A percentile compares a stretch with the other conserved stretches of the same genome.
Evolutionary conservation across 176 grass and related monocot genomes (phyloP).

Genomic region (Hyparrhenia diplandra): DNA sequence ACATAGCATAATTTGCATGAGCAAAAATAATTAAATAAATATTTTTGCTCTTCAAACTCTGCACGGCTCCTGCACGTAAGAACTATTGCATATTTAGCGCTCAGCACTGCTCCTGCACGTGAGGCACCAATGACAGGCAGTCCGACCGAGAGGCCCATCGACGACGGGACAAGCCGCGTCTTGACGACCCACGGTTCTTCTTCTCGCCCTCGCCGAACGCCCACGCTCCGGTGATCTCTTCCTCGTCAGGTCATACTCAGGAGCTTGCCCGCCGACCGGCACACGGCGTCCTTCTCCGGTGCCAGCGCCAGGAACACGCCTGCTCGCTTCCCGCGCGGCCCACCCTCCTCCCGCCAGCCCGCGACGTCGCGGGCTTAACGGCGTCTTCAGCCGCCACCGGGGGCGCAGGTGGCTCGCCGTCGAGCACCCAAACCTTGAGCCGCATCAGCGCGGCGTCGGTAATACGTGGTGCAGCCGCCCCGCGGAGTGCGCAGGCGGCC

Average conservation of each 20-base stretch:
- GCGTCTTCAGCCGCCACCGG: constrained; percentile 39
- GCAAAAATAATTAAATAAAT: no score
- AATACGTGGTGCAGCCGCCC: constrained; percentile 45
- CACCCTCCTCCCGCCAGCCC: neutral
- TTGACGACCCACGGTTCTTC: constrained; percentile 45
- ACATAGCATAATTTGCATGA: no score
- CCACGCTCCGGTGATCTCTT: constrained; percentile 23
- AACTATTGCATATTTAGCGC: no score
- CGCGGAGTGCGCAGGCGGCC: constrained; percentile 31
- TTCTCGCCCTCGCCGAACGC: constrained; percentile 14
- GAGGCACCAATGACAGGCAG: constrained; percentile 17
- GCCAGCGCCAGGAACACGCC: constrained; percentile 47
- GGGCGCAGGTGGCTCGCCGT: neutral
- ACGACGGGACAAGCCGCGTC: constrained; percentile 58
- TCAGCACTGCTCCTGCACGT: neutral
- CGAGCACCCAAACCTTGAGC: constrained; percentile 48
- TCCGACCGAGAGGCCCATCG: constrained; percentile 33
- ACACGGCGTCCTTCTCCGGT: constrained; percentile 56
- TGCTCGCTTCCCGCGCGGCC: neutral
- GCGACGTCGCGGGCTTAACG: neutral
- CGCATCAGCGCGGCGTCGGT: neutral
- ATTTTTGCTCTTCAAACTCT: no score
- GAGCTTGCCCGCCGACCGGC: constrained; percentile 44
- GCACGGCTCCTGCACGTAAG: no score
- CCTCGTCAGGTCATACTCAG: constrained; percentile 40